Evolutionary conservation across 495 filamentous ascomycete species (phyloP), one percentile per base, ranked within the genome.

Genomic region (Penicillium atrosanguineum): DNA sequence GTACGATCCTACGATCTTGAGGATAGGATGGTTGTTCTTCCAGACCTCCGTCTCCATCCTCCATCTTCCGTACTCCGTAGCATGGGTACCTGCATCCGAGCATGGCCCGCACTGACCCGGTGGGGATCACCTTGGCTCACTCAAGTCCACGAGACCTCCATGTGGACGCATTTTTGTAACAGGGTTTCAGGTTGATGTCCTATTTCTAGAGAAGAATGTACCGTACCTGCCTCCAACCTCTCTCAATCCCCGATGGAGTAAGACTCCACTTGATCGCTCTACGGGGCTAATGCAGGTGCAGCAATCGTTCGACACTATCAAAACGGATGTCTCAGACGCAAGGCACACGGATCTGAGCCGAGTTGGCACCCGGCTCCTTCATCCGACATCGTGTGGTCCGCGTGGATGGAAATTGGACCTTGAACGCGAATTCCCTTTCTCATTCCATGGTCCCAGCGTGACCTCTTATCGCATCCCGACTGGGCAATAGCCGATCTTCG

Each of bases 101-200:
- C 36, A 42, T 34, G 55, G 50, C 48, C 51, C 59, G 59, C 59
- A 61, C 52, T 56, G 57, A 60, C 57, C 29, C 15, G 44, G 54
- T 56, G 54, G 54, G 20, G 39, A 42, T 21, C 39, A 21, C 31
- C 18, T 18, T 16, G 37, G 39, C n/a, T 38, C 16, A 16, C 19
- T 28, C 21, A 39, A n/a, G 45, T 46, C 62, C 60, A 65, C 60
- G 62, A 65, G 62, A 62, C 62, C 49, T 62, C 62, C 62, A 65
- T 65, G 59, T 65, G 62, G 53, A 52, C 48, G 29, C 40, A 39
- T 50, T 53, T 49, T 44, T 29, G 28, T 40, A 29, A 31, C 23
- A 20, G 36, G 21, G 60, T 62, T 59, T 62, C 60, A 59, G 44
- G 21, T 56, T 62, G 52, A 62, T 52, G 4, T 42, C 36, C 12